Conservation (phyloP, 805 yeast genomes). For the Starmerella apicola region DNA sequence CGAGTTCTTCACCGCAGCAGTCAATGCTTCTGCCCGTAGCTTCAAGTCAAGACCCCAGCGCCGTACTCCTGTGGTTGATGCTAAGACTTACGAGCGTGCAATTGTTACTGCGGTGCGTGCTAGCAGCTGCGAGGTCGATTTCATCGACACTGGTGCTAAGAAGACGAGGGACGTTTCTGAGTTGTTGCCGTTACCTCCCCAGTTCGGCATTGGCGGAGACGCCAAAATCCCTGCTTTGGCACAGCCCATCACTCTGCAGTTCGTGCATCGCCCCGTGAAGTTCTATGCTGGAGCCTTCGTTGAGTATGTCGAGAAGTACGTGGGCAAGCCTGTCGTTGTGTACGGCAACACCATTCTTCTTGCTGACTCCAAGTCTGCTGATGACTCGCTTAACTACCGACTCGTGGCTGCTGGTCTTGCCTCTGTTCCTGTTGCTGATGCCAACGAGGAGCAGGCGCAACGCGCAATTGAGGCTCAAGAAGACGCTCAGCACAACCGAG, state of each 20-base stretch:
- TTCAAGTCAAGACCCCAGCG: slow-evolving; percentile 32
- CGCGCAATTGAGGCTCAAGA: slow-evolving; percentile 35
- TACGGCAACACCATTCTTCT: slow-evolving; percentile 41
- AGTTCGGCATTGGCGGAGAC: slow-evolving; percentile 49
- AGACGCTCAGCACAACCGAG: slow-evolving; percentile 38
- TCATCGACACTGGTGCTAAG: slow-evolving; percentile 49
- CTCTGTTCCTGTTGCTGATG: slow-evolving; percentile 31
- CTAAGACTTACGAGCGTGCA: slow-evolving; percentile 44
- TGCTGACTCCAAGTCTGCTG: slow-evolving; percentile 40
- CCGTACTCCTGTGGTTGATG: slow-evolving; percentile 46
- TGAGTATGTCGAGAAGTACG: slow-evolving; percentile 44
- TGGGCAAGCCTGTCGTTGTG: slow-evolving; percentile 42
- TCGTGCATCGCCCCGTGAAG: slow-evolving; percentile 46
- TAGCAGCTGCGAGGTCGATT: slow-evolving; percentile 38
- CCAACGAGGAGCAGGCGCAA: slow-evolving; percentile 27
- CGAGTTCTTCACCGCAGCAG: slow-evolving; percentile 25
- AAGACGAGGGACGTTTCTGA: slow-evolving; percentile 35
- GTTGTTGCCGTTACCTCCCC: slow-evolving; percentile 42
- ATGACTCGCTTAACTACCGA: slow-evolving; percentile 47
- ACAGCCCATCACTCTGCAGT: slow-evolving; percentile 30
- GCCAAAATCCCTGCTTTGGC: slow-evolving; percentile 23
- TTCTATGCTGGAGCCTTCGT: slow-evolving; percentile 46
- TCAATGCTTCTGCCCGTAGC: slow-evolving; percentile 22
- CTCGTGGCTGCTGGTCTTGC: slow-evolving; percentile 50
- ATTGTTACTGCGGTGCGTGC: slow-evolving; percentile 35